phyloP scores from a whole-genome alignment of 768 basidiomycete species.

The Saitozyma sp. region DNA sequence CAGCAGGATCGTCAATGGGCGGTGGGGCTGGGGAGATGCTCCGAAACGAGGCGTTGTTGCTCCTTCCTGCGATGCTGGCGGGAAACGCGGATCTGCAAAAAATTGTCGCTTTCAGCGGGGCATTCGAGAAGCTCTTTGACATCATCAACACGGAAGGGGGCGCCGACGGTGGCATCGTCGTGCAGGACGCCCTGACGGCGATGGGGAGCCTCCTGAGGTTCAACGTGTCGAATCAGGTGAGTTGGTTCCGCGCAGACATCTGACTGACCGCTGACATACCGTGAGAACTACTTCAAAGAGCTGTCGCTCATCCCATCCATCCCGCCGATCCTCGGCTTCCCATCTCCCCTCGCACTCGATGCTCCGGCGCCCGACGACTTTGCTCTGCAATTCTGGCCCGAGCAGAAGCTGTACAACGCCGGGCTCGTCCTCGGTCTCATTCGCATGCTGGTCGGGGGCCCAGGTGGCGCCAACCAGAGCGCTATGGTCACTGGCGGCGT shows the following conservation, averaged over 20 bases:
- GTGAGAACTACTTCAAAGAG: slow-evolving; percentile 93
- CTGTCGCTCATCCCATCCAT: slow-evolving; percentile 66
- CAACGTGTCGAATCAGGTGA: slow-evolving; percentile 91
- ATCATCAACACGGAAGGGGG: slow-evolving; percentile 86
- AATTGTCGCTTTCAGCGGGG: slow-evolving; percentile 92
- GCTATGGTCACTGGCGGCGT: slow-evolving; percentile 55
- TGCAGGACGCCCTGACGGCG: slow-evolving; percentile 80
- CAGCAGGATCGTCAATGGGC: slow-evolving; percentile 20
- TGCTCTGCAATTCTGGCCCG: slow-evolving; percentile 93
- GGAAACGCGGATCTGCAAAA: slow-evolving; percentile 95
- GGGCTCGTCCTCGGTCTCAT: slow-evolving; percentile 77
- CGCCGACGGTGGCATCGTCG: slow-evolving; percentile 81
- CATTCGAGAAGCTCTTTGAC: slow-evolving; percentile 91
- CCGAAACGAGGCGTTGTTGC: slow-evolving; percentile 68
- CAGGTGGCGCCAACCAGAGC: slow-evolving; percentile 54
- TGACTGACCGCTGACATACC: slow-evolving; percentile 10
- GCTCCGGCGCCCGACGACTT: slow-evolving; percentile 66
- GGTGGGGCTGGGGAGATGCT: slow-evolving; percentile 51
- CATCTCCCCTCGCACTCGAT: slow-evolving; percentile 67
- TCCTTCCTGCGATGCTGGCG: slow-evolving; percentile 75
- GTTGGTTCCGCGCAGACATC: slow-evolving; percentile 8
- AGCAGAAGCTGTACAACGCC: slow-evolving; percentile 80
- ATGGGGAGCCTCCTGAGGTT: slow-evolving; percentile 84
- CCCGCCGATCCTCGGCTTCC: slow-evolving; percentile 61
- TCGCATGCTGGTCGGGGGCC: slow-evolving; percentile 69